Conservation (phyloP, 2,329 filamentous ascomycete genomes). For the Periconia digitata region DNA sequence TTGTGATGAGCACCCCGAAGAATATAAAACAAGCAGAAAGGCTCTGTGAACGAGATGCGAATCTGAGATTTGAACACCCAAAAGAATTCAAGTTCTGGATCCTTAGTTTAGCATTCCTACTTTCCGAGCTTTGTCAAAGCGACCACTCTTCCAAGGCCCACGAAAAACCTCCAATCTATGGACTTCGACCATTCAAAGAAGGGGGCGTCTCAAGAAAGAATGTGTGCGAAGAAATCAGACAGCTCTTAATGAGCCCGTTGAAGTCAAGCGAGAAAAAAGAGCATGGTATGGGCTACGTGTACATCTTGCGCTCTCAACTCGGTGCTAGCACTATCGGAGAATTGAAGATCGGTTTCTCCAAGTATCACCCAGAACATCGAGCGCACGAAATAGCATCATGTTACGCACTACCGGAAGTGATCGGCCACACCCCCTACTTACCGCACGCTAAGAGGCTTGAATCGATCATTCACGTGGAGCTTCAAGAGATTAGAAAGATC, state of each 20-base stretch:
- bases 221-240: constrained; percentile 8
- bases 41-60: constrained; percentile 6
- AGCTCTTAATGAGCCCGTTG: constrained; percentile 6
- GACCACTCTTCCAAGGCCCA: constrained; percentile 7
- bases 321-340: constrained; percentile 6
- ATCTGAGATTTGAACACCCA: constrained; percentile 7
- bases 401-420: constrained; percentile 5
- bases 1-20: constrained; percentile 7
- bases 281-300: constrained; percentile 7
- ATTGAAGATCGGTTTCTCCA: constrained; percentile 8
- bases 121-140: constrained; percentile 7
- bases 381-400: constrained; percentile 6
- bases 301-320: constrained; percentile 6
- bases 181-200: constrained; percentile 7
- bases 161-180: constrained; percentile 6
- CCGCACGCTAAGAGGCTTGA: constrained; percentile 8
- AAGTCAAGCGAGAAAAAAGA: constrained; percentile 6
- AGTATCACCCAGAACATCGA: constrained; percentile 7
- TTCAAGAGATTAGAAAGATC: constrained; percentile 5
- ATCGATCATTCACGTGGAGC: constrained; percentile 7
- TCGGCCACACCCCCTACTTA: constrained; percentile 5
- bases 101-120: constrained; percentile 6
- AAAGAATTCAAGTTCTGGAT: constrained; percentile 6
- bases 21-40: constrained; percentile 7
- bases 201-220: constrained; percentile 8